These are phyloP conservation scores for Annona squamosa DNA, from an alignment of 164 flowering plant species.

Conservation along the genomic window DNA sequence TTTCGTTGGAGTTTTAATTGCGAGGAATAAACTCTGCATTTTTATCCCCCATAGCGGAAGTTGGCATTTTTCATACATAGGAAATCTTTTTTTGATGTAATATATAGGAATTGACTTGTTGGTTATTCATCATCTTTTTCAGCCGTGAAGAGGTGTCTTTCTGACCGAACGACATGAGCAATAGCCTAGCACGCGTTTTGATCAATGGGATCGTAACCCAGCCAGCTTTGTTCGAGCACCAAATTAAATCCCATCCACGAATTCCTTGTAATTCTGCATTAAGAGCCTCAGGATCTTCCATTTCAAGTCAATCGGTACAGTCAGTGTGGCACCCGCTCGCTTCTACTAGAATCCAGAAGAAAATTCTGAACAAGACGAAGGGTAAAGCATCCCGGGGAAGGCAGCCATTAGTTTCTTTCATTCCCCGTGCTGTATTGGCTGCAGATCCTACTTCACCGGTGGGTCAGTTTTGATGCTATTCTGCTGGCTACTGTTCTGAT, in stretches of 20 bases:
- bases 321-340: conserved; percentile 22
- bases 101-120: background rate
- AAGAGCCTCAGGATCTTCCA: conserved; percentile 20
- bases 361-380: conserved; percentile 18
- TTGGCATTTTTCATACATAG: no score
- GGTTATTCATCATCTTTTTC: background rate
- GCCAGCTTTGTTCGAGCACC: conserved; percentile 36
- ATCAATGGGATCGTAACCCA: conserved; percentile 36
- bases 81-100: no score
- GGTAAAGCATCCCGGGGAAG: conserved; percentile 24
- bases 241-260: conserved; percentile 31
- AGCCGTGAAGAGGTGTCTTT: background rate
- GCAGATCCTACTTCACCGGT: conserved; percentile 64
- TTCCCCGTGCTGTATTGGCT: conserved; percentile 58
- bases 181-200: conserved; percentile 42
- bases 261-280: conserved; percentile 31
- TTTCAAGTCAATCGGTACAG: conserved; percentile 26
- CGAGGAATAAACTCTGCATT: no score
- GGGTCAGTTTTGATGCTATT: conserved; percentile 3
- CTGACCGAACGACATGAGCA: conserved; percentile 52
- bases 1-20: no score
- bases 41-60: no score
- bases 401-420: conserved; percentile 17
- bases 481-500: no score
- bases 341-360: conserved; percentile 33